Conservation (phyloP, 2,329 filamentous ascomycete genomes). For the Nemania sp. region DNA sequence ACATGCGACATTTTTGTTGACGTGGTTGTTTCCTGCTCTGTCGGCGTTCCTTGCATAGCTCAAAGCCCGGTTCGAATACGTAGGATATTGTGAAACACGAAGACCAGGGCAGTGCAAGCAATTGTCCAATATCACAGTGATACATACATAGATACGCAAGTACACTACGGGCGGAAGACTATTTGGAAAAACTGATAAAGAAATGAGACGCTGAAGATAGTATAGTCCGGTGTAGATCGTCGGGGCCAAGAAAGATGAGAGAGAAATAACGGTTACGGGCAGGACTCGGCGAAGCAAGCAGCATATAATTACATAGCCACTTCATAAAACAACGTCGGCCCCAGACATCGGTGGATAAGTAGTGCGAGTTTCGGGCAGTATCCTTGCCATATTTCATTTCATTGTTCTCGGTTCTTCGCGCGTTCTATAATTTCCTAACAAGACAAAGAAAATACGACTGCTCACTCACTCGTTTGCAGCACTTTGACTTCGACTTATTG, state of each 20-base stretch:
- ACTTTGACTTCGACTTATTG: no score
- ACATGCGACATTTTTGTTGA: slow-evolving; percentile 3
- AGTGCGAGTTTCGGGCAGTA: no score
- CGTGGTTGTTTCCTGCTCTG: slow-evolving; percentile 1
- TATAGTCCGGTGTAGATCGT: slow-evolving; percentile 26
- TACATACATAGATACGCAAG: background rate
- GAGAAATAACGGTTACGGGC: background rate
- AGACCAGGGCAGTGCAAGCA: background rate
- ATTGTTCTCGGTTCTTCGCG: no score
- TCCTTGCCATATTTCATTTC: no score
- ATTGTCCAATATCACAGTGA: no score
- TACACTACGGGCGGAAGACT: no score
- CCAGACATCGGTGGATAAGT: no score
- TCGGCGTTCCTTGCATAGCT: slow-evolving; percentile 2
- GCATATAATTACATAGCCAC: background rate
- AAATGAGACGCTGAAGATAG: background rate
- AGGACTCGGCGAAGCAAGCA: background rate
- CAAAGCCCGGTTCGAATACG: background rate
- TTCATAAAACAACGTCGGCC: background rate
- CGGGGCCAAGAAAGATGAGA: slow-evolving; percentile 30
- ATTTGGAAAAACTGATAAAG: no score
- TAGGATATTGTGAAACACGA: background rate
- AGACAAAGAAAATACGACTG: no score
- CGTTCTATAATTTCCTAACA: no score
- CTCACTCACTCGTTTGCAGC: no score